Evolutionary conservation across 805 yeast species (phyloP), one percentile per base, ranked within the genome.

Genomic region (Wickerhamiella sergipiensis): DNA sequence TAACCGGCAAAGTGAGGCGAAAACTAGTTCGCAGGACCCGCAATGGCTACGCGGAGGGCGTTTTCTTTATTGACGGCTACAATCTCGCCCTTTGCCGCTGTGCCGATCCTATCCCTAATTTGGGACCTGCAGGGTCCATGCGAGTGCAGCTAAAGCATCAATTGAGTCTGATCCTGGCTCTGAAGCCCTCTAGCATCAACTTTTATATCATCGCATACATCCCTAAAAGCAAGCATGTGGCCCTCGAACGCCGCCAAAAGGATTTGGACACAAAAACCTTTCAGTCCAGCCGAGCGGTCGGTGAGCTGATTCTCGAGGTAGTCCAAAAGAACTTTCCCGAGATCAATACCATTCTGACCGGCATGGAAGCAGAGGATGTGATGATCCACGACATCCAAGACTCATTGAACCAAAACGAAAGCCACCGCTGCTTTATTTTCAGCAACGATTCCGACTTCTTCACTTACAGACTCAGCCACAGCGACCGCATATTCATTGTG

Each of bases 371-470:
- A 2, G 52, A 46, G 19, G 49, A 50, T 44, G 33, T 39, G 10
- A 50, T 50, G 9, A 33, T 39, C n/a, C 36, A 43, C 26, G 47
- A 46, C 18, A 13, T 50, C 29, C 12, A 22, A 10, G 12, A 21
- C 31, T 5, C 45, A 7, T 43, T 43, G n/a, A n/a, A 17, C 15
- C 46, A 29, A 7, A 29, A 9, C 8, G 43, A 42, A 7, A 3
- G 13, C n/a, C 15, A 42, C 6, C 26, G 23, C 26, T 40, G 29
- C 36, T 29, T 42, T 36, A 45, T 50, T 4, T 46, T 50, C 23
- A 45, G 46, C 15, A 43, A 46, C 46, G 49, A 50, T 17, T 46
- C 49, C 17, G 47, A 43, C n/a, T 46, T 48, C 26, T 46, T 43
- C 24, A 43, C 47, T 13, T 50, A 46, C 26, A 17, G 36, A 10